These are phyloP conservation scores for Mortierella sp. DNA, from an alignment of 371 early-diverging fungal species.

Conservation along the genomic window DNA sequence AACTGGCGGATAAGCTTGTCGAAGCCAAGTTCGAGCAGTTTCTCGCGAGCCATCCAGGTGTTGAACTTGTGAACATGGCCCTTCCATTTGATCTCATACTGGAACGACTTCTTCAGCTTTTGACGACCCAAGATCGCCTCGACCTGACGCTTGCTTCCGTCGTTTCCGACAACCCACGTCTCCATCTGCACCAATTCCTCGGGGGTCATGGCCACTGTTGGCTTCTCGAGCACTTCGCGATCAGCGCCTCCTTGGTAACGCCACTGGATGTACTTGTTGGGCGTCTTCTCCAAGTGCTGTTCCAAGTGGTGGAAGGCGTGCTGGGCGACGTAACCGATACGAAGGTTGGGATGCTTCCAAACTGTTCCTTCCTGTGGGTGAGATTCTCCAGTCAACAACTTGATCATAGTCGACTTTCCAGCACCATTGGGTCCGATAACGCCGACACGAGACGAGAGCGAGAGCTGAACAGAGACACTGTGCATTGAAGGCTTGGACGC, in stretches of 20 bases:
- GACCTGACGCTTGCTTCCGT: slow-evolving; percentile 69
- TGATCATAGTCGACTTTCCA: slow-evolving; percentile 90
- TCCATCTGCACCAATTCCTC: slow-evolving; percentile 78
- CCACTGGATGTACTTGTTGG: slow-evolving; percentile 86
- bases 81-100: slow-evolving; percentile 87
- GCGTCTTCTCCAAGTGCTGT: slow-evolving; percentile 82
- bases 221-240: slow-evolving; percentile 81
- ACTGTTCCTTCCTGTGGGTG: slow-evolving; percentile 73
- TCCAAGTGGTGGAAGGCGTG: slow-evolving; percentile 91
- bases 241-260: slow-evolving; percentile 85
- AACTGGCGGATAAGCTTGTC: slow-evolving; percentile 80
- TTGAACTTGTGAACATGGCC: slow-evolving; percentile 74
- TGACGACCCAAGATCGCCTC: slow-evolving; percentile 77
- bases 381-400: slow-evolving; percentile 80
- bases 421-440: slow-evolving; percentile 86
- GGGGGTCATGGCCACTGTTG: slow-evolving; percentile 72
- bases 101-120: slow-evolving; percentile 84
- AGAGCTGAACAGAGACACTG: slow-evolving; percentile 71
- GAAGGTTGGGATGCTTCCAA: slow-evolving; percentile 79
- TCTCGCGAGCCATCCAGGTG: slow-evolving; percentile 78
- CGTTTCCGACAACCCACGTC: slow-evolving; percentile 58
- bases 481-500: slow-evolving; percentile 67
- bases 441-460: slow-evolving; percentile 82
- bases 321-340: slow-evolving; percentile 90
- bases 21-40: slow-evolving; percentile 78